Evolutionary conservation across 805 yeast genomes (phyloP), one percentile per base, ranked within the genome.

Genomic region (Myxozyma neotropica): DNA sequence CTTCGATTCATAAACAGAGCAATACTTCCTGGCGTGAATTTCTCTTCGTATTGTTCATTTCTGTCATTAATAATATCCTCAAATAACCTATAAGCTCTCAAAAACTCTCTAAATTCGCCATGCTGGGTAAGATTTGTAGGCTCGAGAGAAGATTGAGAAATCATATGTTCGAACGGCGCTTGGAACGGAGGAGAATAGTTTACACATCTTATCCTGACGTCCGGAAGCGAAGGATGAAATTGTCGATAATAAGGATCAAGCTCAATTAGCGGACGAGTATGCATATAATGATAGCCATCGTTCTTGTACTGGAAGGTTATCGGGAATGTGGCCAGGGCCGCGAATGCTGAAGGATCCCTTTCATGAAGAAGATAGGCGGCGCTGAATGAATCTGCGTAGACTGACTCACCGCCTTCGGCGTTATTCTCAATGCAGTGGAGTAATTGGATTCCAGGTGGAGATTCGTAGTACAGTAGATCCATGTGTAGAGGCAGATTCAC

Each of bases 101-200:
- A 73, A 64, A 85, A 82, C 8, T 78, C 49, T 21, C 58, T 67
- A 43, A 75, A 73, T 53, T 77, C 78, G 5, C 78, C 75, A 19
- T 74, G 65, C 21, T 42, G 23, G 24, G 59, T 31, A 23, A 50
- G 24, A 36, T 48, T 26, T 38, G 77, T 79, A 15, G 72, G 75
- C 6, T 75, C 77, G 36, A 78, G 76, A n/a, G 45, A 44, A 12
- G 59, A 46, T 10, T 31, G 36, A 3, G 60, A 43, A 26, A 59
- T 49, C 44, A 36, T 27, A 27, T 63, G 74, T 63, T 86, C 89
- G 58, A 84, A 82, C 0, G 93, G 93, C 0, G 88, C 93, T 69
- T 88, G 95, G 75, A 86, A 87, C 10, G 92, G 93, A 1, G 95
- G 94, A 0, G 93, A 84, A 71, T 87, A 88, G 69, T 86, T 86